These are phyloP conservation scores for Solanum raphanifolium DNA, from an alignment of 257 asterid species.

Conservation along the genomic window DNA sequence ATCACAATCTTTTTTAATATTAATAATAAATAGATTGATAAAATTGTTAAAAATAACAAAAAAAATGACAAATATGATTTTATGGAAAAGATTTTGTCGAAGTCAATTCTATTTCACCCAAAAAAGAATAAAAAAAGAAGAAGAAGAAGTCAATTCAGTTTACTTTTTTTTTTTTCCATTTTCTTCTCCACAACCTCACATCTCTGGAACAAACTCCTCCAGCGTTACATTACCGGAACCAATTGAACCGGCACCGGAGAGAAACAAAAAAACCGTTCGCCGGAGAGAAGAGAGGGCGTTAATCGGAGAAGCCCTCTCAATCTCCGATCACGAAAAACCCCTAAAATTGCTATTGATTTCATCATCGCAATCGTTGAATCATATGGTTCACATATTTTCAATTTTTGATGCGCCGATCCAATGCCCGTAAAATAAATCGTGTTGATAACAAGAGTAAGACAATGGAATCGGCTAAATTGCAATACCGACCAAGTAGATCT, in stretches of 20 bases:
- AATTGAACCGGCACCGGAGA: not conserved
- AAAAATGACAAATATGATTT: not conserved
- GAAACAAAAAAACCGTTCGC: not conserved
- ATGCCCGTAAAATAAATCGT: slow-evolving; percentile 40
- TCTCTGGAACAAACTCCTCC: not conserved
- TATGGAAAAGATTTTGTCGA: not conserved
- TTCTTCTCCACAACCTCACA: not conserved
- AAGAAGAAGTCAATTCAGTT: not conserved
- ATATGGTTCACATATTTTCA: slow-evolving; percentile 47
- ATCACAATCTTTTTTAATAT: not conserved
- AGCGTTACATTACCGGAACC: not conserved
- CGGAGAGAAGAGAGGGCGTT: not conserved
- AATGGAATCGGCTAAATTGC: slow-evolving; percentile 74
- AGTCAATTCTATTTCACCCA: not conserved
- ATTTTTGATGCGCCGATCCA: slow-evolving; percentile 96
- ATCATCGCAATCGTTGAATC: not conserved
- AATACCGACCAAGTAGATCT: slow-evolving; percentile 46
- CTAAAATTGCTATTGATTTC: not conserved
- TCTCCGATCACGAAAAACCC: not conserved
- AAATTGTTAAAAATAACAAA: not conserved
- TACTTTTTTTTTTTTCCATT: not conserved
- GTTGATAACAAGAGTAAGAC: not conserved
- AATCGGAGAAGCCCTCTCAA: not conserved
- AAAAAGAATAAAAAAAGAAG: not conserved
- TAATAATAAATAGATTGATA: not conserved